phyloP scores from a whole-genome alignment of 306 rosid genomes.

The Adenanthera pavonina region DNA sequence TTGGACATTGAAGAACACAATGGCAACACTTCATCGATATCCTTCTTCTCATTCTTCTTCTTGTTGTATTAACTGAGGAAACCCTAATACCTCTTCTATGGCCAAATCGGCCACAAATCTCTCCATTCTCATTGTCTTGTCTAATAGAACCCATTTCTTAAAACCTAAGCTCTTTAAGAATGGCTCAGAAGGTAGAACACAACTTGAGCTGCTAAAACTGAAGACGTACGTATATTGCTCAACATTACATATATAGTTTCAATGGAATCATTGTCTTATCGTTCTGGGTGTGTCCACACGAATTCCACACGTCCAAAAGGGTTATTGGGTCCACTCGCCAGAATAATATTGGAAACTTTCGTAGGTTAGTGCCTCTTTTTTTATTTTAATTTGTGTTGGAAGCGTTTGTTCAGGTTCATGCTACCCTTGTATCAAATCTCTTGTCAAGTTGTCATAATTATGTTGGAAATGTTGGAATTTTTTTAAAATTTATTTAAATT shows the following conservation, averaged over 20 bases:
- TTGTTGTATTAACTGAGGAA: constrained; percentile 12
- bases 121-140: background rate
- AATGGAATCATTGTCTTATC: background rate
- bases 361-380: constrained; percentile 12
- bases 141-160: constrained; percentile 25
- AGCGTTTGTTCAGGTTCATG: constrained; percentile 41
- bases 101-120: background rate
- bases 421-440: constrained; percentile 11
- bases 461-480: background rate
- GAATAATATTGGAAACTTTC: background rate
- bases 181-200: background rate
- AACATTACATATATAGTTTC: background rate
- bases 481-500: no score
- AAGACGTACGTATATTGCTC: background rate
- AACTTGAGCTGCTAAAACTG: background rate
- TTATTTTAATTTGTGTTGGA: background rate
- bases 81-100: constrained; percentile 27
- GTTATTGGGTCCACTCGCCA: background rate
- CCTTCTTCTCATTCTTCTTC: constrained; percentile 28
- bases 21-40: constrained; percentile 1
- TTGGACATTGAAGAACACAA: constrained; percentile 22
- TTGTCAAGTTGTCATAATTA: background rate
- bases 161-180: background rate
- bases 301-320: constrained; percentile 35
- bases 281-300: constrained; percentile 23